Base-by-base conservation (phyloP, 805 yeast genomes). In the Candida berthetii region DNA sequence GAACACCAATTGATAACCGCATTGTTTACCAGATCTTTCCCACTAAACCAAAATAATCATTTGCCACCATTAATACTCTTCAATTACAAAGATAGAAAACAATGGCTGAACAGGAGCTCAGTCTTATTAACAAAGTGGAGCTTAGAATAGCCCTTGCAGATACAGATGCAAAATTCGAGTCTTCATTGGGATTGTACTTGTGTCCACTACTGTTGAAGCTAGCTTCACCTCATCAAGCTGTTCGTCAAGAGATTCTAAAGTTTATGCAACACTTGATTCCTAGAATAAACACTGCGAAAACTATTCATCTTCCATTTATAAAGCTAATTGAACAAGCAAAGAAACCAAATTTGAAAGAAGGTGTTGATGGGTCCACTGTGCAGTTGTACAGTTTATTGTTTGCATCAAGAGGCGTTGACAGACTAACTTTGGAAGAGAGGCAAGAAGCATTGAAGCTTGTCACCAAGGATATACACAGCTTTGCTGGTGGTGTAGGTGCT, bases 131-230 rank as follows among this genome's bases (percentile, higher is more conserved):
- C 52, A 84, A 81, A 55, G 96, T 86, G 1, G 97, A 90, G 59
- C 73, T 90, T 38, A 68, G 87, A 32, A 69, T 91, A 16, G 91
- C 95, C 1, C 64, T 91, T 34, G 86, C 97, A 0, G 76, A 75
- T 38, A 67, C 81, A 0, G 84, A 82, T 37, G 69, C 62, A 3
- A 84, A 83, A 53, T 73, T 89, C 41, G 81, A 84, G 53, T 55
- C 72, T 2, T 62, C 81, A 5, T 57, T 93, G 33, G 68, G 70
- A 10, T 61, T 75, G 1, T 91, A 83, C 54, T 67, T 91, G 35
- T 72, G 87, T 1, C 96, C 99, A 1, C 56, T 91, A 22, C 62
- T 91, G 29, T 65, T 90, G 46, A 91, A 91, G 57, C 69, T 90
- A 40, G 76, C 83, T 2, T 88, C 96, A 14, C 74, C 81, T 3